A percentile compares a stretch with the other conserved stretches of the same genome.
These are phyloP conservation scores for Neoboletus brunneissimus DNA, from an alignment of 768 basidiomycete genomes.

Conservation along the genomic window DNA sequence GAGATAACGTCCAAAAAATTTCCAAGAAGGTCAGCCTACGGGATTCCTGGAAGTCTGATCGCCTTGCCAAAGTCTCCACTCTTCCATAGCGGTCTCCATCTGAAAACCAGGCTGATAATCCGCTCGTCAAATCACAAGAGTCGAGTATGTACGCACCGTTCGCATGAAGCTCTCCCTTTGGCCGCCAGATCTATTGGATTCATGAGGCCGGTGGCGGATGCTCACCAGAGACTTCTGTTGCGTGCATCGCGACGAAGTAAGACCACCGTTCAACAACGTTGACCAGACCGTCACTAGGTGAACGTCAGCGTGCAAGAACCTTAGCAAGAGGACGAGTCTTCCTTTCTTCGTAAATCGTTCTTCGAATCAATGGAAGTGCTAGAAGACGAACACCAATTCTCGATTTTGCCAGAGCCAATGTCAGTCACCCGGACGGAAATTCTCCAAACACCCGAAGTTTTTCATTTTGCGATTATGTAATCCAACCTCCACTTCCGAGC, in stretches of 20 bases:
- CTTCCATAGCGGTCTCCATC: background rate
- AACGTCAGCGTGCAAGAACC: constrained; percentile 1
- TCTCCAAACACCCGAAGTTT: background rate
- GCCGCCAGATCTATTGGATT: background rate
- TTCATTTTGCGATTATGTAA: constrained; percentile 8
- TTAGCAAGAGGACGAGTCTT: constrained; percentile 11
- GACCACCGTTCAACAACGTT: background rate
- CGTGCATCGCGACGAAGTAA: constrained; percentile 1
- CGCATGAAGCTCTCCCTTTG: background rate
- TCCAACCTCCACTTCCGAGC: too few relatives aligned
- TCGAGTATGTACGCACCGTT: constrained; percentile 6
- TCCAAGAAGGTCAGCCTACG: constrained; percentile 1
- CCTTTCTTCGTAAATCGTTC: constrained; percentile 20
- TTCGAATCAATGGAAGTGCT: constrained; percentile 14
- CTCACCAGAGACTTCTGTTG: background rate
- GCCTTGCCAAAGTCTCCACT: constrained; percentile 2
- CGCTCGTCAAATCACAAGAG: background rate
- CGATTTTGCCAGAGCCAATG: constrained; percentile 17
- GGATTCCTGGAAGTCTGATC: constrained; percentile 17
- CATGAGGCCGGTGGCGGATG: constrained; percentile 22
- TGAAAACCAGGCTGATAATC: background rate
- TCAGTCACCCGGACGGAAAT: constrained; percentile 10
- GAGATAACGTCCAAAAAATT: constrained; percentile 18
- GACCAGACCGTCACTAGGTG: constrained; percentile 5
- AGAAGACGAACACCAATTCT: constrained; percentile 12